Base-by-base conservation (phyloP, 148 eudicot genomes). In the Salicornia ramosissima region DNA sequence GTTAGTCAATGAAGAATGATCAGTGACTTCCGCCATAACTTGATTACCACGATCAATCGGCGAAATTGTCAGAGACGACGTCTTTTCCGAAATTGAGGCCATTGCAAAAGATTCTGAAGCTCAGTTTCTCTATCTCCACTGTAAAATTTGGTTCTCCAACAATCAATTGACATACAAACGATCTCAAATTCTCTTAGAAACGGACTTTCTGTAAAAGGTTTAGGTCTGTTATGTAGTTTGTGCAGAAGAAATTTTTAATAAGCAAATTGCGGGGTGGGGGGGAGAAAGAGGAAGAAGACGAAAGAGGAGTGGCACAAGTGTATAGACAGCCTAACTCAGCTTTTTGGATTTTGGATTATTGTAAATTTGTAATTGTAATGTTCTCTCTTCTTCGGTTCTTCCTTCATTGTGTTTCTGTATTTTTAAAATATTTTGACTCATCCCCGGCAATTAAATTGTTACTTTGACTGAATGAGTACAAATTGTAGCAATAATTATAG, bases 61-160 rank as follows among this genome's bases (percentile, higher is more conserved):
- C 12, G 25, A 42, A 49, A 66, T 57, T 29, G 34, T 21, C 39
- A 14, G 6, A 61, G 62, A 51, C 76, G 84, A 59, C 81, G 81
- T 25, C 64, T 75, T 77, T 81, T 67, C 58, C 78, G 78, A 39
- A 74, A 64, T 3, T 59, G 84, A 21, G 76, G 79, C 79, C 84
- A 81, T 81, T 81, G 83, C 25, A 70, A 58, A 29, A 73, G 69
- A 74, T 77, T 77, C 3, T 72, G 10, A 25, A 70, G 69, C 77
- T 58, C 46, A 24, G 9, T 22, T 22, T 53, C 29, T 53, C 57
- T 28, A 45, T 51, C 58, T 62, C 21, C 45, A 52, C 64, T 43
- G 77, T 49, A 25, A 55, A 67, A 76, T 42, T 68, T 70, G 36
- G 28, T 30, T 26, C 31, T 68, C 53, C 55, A 12, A 52, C 67